Percentiles rank a stretch among this genome's conserved stretches.
Evolutionary conservation across 345 rosid species (phyloP).

Genomic region (Salix viminalis): DNA sequence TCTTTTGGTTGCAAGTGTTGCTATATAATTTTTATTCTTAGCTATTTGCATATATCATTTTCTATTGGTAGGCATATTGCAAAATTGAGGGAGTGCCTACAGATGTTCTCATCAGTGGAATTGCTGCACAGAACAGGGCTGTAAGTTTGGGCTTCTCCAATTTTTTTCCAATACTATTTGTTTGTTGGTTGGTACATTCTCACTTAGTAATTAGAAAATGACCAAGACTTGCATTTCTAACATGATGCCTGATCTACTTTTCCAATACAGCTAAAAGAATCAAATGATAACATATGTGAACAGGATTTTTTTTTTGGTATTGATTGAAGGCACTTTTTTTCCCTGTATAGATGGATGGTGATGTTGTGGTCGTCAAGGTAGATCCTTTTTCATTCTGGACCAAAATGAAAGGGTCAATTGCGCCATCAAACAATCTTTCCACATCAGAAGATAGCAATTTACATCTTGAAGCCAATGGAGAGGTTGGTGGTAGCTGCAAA

Average conservation of each 20-base stretch:
- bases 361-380: constrained; percentile 57
- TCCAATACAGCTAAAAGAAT: neutral
- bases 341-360: constrained; percentile 68
- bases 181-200: neutral
- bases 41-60: neutral
- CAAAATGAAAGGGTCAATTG: constrained; percentile 72
- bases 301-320: neutral
- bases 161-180: neutral
- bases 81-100: constrained; percentile 82
- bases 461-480: constrained; percentile 26
- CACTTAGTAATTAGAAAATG: neutral
- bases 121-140: constrained; percentile 76
- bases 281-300: neutral
- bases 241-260: neutral
- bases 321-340: constrained; percentile 5
- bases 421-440: constrained; percentile 28
- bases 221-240: neutral
- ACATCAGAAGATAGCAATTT: constrained; percentile 29
- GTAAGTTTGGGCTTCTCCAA: constrained; percentile 43
- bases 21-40: neutral
- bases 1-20: neutral
- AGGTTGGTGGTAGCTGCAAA: constrained; percentile 24
- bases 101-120: constrained; percentile 71
- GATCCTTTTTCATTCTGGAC: constrained; percentile 67
- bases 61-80: constrained; percentile 70